Percentiles rank a stretch among this genome's conserved stretches.
phyloP scores from a whole-genome alignment of 2,329 filamentous ascomycete species.

The Xylaria sp. region DNA sequence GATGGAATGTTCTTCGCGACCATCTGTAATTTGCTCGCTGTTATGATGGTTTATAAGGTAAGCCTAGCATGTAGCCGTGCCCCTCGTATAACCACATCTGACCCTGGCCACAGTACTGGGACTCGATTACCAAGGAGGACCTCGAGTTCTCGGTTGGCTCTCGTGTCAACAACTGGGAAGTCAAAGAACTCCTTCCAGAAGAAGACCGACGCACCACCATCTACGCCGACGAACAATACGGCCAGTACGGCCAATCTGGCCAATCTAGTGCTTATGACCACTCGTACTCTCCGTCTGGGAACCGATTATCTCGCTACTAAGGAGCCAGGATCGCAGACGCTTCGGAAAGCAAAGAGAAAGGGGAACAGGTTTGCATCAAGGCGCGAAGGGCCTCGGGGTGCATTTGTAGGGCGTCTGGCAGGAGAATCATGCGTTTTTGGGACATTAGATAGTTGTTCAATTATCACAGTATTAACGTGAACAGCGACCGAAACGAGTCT shows the following conservation, averaged over 20 bases:
- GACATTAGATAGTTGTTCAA: slow-evolving; percentile 17
- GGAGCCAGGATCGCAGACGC: slow-evolving; percentile 17
- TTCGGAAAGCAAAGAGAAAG: slow-evolving; percentile 8
- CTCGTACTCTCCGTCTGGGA: slow-evolving; percentile 48
- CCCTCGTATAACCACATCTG: slow-evolving; percentile 25
- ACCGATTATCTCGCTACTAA: slow-evolving; percentile 39
- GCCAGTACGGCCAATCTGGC: too few relatives aligned
- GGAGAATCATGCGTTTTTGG: slow-evolving; percentile 17
- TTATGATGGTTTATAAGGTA: slow-evolving; percentile 99
- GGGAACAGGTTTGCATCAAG: slow-evolving; percentile 5
- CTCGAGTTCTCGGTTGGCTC: slow-evolving; percentile 97
- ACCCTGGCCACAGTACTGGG: slow-evolving; percentile 76
- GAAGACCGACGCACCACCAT: slow-evolving; percentile 75
- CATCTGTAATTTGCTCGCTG: slow-evolving; percentile 86
- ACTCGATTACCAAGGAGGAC: slow-evolving; percentile 97
- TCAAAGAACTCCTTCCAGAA: slow-evolving; percentile 85
- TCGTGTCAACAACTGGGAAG: slow-evolving; percentile 96
- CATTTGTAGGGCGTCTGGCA: slow-evolving; percentile 32
- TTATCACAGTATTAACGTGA: slow-evolving; percentile 19
- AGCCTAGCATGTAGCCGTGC: slow-evolving; percentile 17
- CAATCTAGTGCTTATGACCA: slow-evolving; percentile 50
- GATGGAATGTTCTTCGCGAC: slow-evolving; percentile 95
- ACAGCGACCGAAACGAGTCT: slow-evolving; percentile 13
- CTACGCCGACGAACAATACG: slow-evolving; percentile 69
- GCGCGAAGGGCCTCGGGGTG: slow-evolving; percentile 12